Base-by-base conservation (phyloP, 768 basidiomycete genomes). In the Boletales sp. region DNA sequence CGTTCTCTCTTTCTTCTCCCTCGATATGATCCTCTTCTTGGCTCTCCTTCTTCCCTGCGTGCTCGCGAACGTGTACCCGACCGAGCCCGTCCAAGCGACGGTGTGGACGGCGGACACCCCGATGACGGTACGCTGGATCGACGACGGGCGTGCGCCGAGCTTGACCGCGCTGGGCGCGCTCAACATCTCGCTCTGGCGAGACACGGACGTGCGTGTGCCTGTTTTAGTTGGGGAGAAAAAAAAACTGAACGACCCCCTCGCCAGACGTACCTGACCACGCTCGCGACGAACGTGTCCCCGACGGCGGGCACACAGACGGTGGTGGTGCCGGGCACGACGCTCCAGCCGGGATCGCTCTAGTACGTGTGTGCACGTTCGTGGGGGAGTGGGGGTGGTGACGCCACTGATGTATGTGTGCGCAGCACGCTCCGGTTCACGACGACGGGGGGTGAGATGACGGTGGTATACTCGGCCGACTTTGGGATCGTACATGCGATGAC, bases 381-480 rank as follows among this genome's bases (percentile, higher is more conserved):
- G 24, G 24, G 24, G 24, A 24, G 24, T 24, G 24, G n/a, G n/a
- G n/a, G n/a, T n/a, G n/a, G 21, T 4, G 24, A 27, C 6, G 7
- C 24, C 4, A 27, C 24, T 27, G 24, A 7, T 27, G 24, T 6
- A 5, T 5, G 7, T 6, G 21, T 6, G 7, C 7, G 36, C 19
- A 72, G 73, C 35, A 61, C 64, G 19, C 53, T 75, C 18, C 66
- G 63, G 34, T 75, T 75, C 40, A 54, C 58, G 40, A 62, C 65
- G 48, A 39, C 51, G 19, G 43, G 52, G 4, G 70, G 69, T 21
- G 21, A 4, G 13, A 47, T 41, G 13, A 47, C 40, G 21, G 69
- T 69, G 1, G 56, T 79, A 19, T 84, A 78, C 59, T 76, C 79
- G 17, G 75, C 81, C 8, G 71, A 77, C 53, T 86, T 86, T 48